Evolutionary conservation across 331 rosid genomes (phyloP).

Genomic region (Stylosanthes scabra): DNA sequence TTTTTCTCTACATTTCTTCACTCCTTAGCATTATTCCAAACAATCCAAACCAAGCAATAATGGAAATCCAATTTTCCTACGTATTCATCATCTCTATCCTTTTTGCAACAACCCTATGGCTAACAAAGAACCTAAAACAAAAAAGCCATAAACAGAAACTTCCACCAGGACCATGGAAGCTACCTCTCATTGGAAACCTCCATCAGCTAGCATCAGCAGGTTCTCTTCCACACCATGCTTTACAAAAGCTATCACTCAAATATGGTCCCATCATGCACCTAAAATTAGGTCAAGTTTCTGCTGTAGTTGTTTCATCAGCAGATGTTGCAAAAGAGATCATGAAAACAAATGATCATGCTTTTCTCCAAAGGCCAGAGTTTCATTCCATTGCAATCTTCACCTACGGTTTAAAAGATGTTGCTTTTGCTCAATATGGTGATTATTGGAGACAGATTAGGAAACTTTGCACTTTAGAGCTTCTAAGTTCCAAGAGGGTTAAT

Average conservation of each 20-base stretch:
- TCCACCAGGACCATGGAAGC: constrained; percentile 4
- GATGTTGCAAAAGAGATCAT: neutral
- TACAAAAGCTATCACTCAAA: neutral
- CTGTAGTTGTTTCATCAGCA: neutral
- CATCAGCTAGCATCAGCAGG: neutral
- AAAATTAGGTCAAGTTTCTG: neutral
- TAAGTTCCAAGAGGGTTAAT: neutral
- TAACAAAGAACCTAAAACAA: neutral
- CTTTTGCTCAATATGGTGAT: neutral
- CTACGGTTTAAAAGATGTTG: neutral
- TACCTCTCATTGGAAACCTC: neutral
- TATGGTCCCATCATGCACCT: neutral
- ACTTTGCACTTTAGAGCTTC: neutral
- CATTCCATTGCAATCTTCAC: neutral
- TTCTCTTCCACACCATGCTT: neutral
- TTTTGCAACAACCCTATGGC: neutral
- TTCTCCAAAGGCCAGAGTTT: neutral
- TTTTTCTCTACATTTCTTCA: no score
- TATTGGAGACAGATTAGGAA: neutral
- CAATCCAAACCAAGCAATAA: no score
- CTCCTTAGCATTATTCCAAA: no score
- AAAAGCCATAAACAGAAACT: neutral
- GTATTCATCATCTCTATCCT: neutral
- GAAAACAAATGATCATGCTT: neutral
- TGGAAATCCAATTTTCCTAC: neutral